These are phyloP conservation scores for Tuber microsphaerosporum DNA, from an alignment of 495 filamentous ascomycete genomes.

Conservation along the genomic window DNA sequence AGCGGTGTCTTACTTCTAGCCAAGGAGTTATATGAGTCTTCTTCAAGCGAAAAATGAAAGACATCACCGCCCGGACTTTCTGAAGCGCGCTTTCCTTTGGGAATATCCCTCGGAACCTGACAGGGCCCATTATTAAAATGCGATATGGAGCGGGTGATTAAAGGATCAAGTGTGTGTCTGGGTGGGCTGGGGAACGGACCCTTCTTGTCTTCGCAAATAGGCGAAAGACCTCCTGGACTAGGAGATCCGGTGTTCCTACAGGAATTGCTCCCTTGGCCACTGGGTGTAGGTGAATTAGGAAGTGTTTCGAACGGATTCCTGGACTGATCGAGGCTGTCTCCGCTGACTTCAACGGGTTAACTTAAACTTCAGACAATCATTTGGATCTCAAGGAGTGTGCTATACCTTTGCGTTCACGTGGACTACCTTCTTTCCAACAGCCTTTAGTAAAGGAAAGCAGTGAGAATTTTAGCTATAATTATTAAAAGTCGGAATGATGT, in stretches of 20 bases:
- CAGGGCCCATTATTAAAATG: neutral
- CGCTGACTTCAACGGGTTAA: neutral
- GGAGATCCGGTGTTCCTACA: neutral
- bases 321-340: neutral
- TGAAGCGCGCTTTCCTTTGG: neutral
- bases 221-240: neutral
- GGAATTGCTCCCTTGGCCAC: neutral
- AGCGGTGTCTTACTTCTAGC: neutral
- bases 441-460: neutral
- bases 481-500: neutral
- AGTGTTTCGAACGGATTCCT: neutral
- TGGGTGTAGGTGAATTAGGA: neutral
- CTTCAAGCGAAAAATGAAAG: neutral
- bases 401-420: neutral
- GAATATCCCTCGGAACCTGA: neutral
- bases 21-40: neutral
- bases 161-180: neutral
- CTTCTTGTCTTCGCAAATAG: neutral
- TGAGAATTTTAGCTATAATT: neutral
- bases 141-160: neutral
- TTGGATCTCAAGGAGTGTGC: neutral
- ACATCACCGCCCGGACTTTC: neutral
- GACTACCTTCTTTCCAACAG: neutral
- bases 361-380: neutral
- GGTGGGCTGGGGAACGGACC: neutral